Conservation (phyloP, 2,329 filamentous ascomycete genomes). For the Ambrosiella xylebori region DNA sequence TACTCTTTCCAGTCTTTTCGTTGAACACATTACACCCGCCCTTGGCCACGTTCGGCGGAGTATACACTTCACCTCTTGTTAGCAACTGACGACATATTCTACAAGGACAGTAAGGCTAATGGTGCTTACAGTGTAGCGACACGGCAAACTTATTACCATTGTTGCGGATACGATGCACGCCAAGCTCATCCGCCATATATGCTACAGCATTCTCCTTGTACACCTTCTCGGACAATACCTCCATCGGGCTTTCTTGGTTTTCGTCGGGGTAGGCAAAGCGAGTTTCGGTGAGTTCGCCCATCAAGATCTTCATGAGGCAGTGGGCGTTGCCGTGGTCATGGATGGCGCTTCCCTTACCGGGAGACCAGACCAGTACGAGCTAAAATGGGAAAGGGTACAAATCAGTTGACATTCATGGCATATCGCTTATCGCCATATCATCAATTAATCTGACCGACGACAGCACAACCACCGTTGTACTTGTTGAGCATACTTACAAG, state of each 20-base stretch:
- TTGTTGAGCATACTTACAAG: slow-evolving; percentile 31
- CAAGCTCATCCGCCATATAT: slow-evolving; percentile 84
- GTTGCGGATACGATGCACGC: slow-evolving; percentile 70
- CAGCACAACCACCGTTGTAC: background rate
- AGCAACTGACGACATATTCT: slow-evolving; percentile 1
- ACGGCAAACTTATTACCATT: slow-evolving; percentile 59
- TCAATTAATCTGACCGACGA: background rate
- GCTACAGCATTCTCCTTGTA: slow-evolving; percentile 59
- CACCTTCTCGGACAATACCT: slow-evolving; percentile 47
- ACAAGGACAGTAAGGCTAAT: background rate
- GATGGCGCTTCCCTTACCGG: slow-evolving; percentile 66
- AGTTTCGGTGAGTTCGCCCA: slow-evolving; percentile 63
- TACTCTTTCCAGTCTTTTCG: slow-evolving; percentile 54
- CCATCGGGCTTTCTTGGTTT: slow-evolving; percentile 36
- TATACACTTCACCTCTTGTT: slow-evolving; percentile 41
- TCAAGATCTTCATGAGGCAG: slow-evolving; percentile 81
- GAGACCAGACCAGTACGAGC: slow-evolving; percentile 80
- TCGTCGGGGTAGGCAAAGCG: slow-evolving; percentile 55
- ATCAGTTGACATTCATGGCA: background rate
- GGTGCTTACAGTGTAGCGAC: slow-evolving; percentile 52
- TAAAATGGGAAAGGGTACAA: slow-evolving; percentile 20
- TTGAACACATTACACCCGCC: slow-evolving; percentile 72
- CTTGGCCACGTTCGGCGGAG: slow-evolving; percentile 73
- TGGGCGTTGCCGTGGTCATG: slow-evolving; percentile 83
- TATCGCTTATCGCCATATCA: background rate